phyloP scores from a whole-genome alignment of 2,329 filamentous ascomycete species.

The Epichloe brachyelytri region DNA sequence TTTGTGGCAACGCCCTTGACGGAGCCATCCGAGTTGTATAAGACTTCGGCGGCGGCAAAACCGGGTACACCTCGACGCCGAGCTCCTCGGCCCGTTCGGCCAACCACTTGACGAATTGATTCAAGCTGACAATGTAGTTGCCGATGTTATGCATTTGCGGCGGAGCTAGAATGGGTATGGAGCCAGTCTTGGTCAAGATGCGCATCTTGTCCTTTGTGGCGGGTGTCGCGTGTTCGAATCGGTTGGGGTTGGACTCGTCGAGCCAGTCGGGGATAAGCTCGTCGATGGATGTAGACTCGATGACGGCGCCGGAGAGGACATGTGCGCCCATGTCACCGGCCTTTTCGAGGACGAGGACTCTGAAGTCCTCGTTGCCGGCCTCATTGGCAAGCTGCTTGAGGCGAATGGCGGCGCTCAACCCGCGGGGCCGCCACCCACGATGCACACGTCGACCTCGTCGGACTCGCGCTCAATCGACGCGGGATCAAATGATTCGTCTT shows the following conservation, averaged over 20 bases:
- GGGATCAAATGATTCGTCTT: slow-evolving; percentile 48
- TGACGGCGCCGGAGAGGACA: slow-evolving; percentile 89
- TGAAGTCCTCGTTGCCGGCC: slow-evolving; percentile 89
- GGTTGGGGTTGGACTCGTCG: slow-evolving; percentile 71
- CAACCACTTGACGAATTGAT: slow-evolving; percentile 91
- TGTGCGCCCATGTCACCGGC: slow-evolving; percentile 90
- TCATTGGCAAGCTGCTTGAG: slow-evolving; percentile 93
- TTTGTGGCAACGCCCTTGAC: slow-evolving; percentile 94
- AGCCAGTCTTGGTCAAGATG: slow-evolving; percentile 70
- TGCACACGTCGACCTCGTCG: slow-evolving; percentile 92
- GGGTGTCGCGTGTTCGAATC: slow-evolving; percentile 78
- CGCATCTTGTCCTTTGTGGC: slow-evolving; percentile 80
- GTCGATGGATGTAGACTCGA: slow-evolving; percentile 76
- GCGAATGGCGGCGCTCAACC: slow-evolving; percentile 82
- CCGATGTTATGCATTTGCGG: slow-evolving; percentile 98
- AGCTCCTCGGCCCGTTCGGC: slow-evolving; percentile 92
- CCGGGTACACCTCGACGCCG: slow-evolving; percentile 91
- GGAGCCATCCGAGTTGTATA: slow-evolving; percentile 76
- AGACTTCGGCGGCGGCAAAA: slow-evolving; percentile 84
- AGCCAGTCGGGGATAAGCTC: slow-evolving; percentile 93
- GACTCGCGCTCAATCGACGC: slow-evolving; percentile 66
- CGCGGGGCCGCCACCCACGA: slow-evolving; percentile 90
- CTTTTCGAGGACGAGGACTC: slow-evolving; percentile 87
- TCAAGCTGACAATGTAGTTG: slow-evolving; percentile 94
- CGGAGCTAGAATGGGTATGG: slow-evolving; percentile 73